Evolutionary conservation across 108 stramenopile genomes (phyloP).

Genomic region (Cyclotella baltica): DNA sequence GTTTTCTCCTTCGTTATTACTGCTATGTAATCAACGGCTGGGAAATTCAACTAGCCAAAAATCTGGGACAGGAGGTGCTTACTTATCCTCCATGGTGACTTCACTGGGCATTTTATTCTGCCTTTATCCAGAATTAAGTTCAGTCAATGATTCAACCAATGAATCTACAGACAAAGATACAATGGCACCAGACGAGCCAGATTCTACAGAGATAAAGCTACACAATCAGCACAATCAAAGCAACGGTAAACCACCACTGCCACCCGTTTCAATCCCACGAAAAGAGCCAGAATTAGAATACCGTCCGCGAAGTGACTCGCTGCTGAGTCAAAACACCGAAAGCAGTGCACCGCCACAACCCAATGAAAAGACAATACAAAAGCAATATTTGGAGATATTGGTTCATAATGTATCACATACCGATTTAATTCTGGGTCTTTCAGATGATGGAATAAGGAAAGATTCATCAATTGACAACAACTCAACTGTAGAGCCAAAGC

Average conservation of each 20-base stretch:
- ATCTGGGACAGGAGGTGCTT: background rate
- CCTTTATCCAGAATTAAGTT: constrained; percentile 2
- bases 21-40: background rate
- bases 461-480: background rate
- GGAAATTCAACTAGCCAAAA: background rate
- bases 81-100: constrained; percentile 6
- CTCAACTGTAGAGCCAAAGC: background rate
- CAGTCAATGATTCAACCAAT: background rate
- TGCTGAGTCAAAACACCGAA: constrained; percentile 38
- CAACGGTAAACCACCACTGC: background rate
- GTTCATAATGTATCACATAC: constrained; percentile 96
- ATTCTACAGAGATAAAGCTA: background rate
- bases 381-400: constrained; percentile 78
- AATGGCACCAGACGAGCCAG: background rate
- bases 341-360: constrained; percentile 31
- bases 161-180: background rate
- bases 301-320: constrained; percentile 44
- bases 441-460: constrained; percentile 24
- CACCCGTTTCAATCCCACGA: background rate
- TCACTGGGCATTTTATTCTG: background rate
- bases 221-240: background rate
- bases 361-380: constrained; percentile 18
- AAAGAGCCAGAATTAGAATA: constrained; percentile 21
- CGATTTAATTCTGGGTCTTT: constrained; percentile 85
- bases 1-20: background rate